These are phyloP conservation scores for Leptographium wingfieldii DNA, from an alignment of 2,329 filamentous ascomycete species.

Conservation along the genomic window DNA sequence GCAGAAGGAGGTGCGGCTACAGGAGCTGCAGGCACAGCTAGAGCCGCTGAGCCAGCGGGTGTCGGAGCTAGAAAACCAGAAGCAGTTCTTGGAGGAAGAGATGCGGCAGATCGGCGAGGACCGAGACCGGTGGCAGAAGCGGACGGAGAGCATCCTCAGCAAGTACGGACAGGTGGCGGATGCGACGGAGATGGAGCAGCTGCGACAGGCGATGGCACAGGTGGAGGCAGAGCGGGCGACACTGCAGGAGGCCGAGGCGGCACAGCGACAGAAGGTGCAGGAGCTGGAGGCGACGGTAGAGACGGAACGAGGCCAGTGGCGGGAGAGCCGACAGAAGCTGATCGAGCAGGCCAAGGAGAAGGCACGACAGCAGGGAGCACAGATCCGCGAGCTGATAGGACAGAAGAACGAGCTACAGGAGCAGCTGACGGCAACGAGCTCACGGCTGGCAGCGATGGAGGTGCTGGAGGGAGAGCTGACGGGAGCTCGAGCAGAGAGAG, in stretches of 20 bases:
- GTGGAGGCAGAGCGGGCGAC: conserved; percentile 53
- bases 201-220: conserved; percentile 52
- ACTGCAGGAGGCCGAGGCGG: conserved; percentile 35
- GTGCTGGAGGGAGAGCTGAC: conserved; percentile 40
- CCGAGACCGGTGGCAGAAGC: conserved; percentile 88
- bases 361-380: conserved; percentile 37
- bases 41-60: conserved; percentile 73
- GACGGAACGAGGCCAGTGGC: conserved; percentile 42
- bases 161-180: conserved; percentile 92
- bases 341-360: conserved; percentile 52
- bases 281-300: conserved; percentile 40
- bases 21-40: conserved; percentile 61
- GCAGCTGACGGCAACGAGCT: conserved; percentile 32
- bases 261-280: conserved; percentile 40
- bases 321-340: conserved; percentile 37
- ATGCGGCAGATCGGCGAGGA: conserved; percentile 82
- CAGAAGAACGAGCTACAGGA: conserved; percentile 40
- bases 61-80: conserved; percentile 68
- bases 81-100: conserved; percentile 73
- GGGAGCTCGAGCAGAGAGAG: conserved; percentile 27
- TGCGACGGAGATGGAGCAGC: conserved; percentile 56
- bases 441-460: conserved; percentile 19
- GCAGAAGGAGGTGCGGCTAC: conserved; percentile 61
- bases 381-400: conserved; percentile 41
- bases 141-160: conserved; percentile 86